Evolutionary conservation across 768 basidiomycete genomes (phyloP).

Genomic region (Termitomyces sp.): DNA sequence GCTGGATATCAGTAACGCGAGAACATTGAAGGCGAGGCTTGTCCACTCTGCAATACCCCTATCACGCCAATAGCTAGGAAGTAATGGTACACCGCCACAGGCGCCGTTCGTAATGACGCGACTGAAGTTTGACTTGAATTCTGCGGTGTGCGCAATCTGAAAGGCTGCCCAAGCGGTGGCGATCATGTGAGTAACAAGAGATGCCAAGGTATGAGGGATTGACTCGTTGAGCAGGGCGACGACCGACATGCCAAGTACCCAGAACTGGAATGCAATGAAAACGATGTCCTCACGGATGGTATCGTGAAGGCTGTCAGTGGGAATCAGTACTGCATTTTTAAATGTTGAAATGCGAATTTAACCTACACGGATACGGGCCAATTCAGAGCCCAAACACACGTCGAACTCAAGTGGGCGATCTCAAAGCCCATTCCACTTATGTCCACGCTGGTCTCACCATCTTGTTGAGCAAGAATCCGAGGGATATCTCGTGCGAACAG

Average conservation of each 20-base stretch:
- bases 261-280: slow-evolving; percentile 74
- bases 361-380: slow-evolving; percentile 69
- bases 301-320: slow-evolving; percentile 46
- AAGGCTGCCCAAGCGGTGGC: slow-evolving; percentile 70
- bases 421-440: slow-evolving; percentile 28
- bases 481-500: slow-evolving; percentile 11
- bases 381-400: slow-evolving; percentile 57
- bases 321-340: neutral
- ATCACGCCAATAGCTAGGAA: slow-evolving; percentile 60
- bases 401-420: slow-evolving; percentile 31
- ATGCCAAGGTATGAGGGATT: slow-evolving; percentile 74
- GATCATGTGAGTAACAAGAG: slow-evolving; percentile 66
- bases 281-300: slow-evolving; percentile 75
- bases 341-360: neutral
- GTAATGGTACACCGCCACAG: slow-evolving; percentile 43
- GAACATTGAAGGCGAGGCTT: slow-evolving; percentile 55
- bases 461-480: slow-evolving; percentile 12
- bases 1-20: slow-evolving; percentile 52
- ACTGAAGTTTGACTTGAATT: slow-evolving; percentile 52
- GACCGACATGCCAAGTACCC: slow-evolving; percentile 74
- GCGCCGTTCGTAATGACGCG: slow-evolving; percentile 58
- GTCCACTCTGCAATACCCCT: slow-evolving; percentile 59
- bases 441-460: slow-evolving; percentile 20
- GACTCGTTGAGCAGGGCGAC: slow-evolving; percentile 73
- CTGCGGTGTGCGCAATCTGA: slow-evolving; percentile 55